Conservation (phyloP, 2,329 filamentous ascomycete genomes). For the Microascus cirrosus region DNA sequence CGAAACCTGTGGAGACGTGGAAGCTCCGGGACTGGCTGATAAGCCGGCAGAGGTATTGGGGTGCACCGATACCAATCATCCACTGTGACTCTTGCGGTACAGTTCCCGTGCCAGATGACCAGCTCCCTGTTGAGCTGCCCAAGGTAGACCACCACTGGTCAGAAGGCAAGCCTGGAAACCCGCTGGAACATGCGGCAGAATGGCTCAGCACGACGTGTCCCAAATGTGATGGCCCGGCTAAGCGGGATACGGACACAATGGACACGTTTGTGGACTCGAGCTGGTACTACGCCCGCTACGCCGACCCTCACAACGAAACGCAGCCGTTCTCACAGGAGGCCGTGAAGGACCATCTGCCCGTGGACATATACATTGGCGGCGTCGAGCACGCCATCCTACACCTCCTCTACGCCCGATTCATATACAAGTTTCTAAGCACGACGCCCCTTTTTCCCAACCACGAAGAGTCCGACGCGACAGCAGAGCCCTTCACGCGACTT, state of each 20-base stretch:
- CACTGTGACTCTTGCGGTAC: conserved; percentile 69
- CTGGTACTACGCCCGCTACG: conserved; percentile 81
- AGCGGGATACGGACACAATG: conserved; percentile 87
- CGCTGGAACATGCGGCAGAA: conserved; percentile 57
- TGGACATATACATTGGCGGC: conserved; percentile 82
- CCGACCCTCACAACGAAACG: conserved; percentile 55
- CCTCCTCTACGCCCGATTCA: conserved; percentile 79
- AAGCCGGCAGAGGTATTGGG: conserved; percentile 89
- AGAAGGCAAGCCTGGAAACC: conserved; percentile 61
- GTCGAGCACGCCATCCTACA: conserved; percentile 88
- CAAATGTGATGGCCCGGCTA: conserved; percentile 57
- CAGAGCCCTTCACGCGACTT: conserved; percentile 70
- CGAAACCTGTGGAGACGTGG: conserved; percentile 60
- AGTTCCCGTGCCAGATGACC: conserved; percentile 64
- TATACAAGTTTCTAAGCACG: conserved; percentile 71
- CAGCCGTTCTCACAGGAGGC: conserved; percentile 50
- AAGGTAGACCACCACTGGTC: conserved; percentile 57
- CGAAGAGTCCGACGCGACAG: conserved; percentile 20
- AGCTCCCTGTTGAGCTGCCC: conserved; percentile 69
- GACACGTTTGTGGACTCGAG: conserved; percentile 93
- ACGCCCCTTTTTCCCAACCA: conserved; percentile 33
- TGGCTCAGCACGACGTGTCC: conserved; percentile 73
- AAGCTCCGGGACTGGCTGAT: conserved; percentile 81
- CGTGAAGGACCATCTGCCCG: conserved; percentile 49
- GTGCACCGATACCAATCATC: conserved; percentile 78